A percentile compares a stretch with the other conserved stretches of the same genome.
These are phyloP conservation scores for Cavenderia fasciculata DNA, from an alignment of 78 protist species.

Conservation along the genomic window DNA sequence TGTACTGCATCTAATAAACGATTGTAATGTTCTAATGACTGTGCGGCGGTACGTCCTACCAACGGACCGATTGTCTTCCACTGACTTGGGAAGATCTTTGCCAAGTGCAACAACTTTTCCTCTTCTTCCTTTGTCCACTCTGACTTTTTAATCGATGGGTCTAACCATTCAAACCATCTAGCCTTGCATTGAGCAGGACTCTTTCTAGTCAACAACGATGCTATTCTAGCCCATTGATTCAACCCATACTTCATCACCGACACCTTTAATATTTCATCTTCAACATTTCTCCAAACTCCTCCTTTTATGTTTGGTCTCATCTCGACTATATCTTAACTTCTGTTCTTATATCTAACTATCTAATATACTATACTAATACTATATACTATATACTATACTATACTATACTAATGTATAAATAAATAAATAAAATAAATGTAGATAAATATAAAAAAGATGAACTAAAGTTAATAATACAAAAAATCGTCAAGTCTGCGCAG, in stretches of 20 bases:
- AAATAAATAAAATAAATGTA: no score
- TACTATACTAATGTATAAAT: no score
- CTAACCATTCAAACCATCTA: conserved; percentile 99
- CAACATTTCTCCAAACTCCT: conserved; percentile 99
- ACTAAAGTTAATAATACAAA: no score
- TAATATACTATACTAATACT: no score
- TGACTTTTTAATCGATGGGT: conserved; percentile 99
- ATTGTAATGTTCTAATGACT: conserved; percentile 99
- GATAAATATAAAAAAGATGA: no score
- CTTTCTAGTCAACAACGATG: conserved; percentile 97
- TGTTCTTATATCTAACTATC: background rate
- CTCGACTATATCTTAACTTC: background rate
- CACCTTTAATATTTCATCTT: conserved; percentile 99
- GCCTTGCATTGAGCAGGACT: conserved; percentile 99
- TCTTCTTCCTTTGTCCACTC: conserved; percentile 99
- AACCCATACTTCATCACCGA: conserved; percentile 99
- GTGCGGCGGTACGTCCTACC: conserved; percentile 98
- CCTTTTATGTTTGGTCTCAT: conserved; percentile 90
- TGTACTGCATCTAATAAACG: conserved; percentile 88
- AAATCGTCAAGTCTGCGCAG: background rate
- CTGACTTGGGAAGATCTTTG: conserved; percentile 96
- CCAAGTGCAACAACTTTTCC: conserved; percentile 98
- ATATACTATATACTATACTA: no score
- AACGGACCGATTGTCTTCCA: conserved; percentile 99
- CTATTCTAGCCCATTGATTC: conserved; percentile 95